These are phyloP conservation scores for Pseudogymnoascus verrucosus DNA, from an alignment of 2,329 filamentous ascomycete genomes.

Conservation along the genomic window DNA sequence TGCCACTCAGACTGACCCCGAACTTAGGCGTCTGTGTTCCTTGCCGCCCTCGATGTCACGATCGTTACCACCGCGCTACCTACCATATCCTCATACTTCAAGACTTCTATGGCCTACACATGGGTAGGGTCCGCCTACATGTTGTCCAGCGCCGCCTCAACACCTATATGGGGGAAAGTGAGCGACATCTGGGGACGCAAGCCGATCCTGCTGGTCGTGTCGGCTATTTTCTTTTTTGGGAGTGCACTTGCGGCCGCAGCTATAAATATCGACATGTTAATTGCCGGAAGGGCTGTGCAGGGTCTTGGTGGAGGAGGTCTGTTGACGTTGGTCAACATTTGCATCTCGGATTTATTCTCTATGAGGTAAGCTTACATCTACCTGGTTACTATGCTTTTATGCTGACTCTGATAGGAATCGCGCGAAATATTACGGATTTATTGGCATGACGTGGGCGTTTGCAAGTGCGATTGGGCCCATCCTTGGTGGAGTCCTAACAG, in stretches of 20 bases:
- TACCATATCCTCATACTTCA: conserved; percentile 47
- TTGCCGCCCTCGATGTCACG: conserved; percentile 33
- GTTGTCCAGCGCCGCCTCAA: conserved; percentile 58
- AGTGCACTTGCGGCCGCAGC: conserved; percentile 42
- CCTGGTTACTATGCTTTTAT: conserved; percentile 1
- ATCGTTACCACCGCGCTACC: conserved; percentile 56
- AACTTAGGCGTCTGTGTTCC: conserved; percentile 12
- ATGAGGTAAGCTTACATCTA: conserved; percentile 27
- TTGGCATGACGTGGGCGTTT: conserved; percentile 59
- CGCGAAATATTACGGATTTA: conserved; percentile 51
- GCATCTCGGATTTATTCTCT: conserved; percentile 47
- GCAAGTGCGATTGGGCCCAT: conserved; percentile 59
- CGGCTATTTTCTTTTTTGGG: conserved; percentile 44
- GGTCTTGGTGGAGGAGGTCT: conserved; percentile 46
- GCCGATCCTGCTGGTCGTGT: conserved; percentile 40
- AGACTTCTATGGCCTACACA: conserved; percentile 47
- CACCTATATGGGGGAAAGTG: conserved; percentile 62
- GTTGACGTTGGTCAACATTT: conserved; percentile 44
- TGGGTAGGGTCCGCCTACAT: conserved; percentile 73
- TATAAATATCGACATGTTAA: conserved; percentile 38
- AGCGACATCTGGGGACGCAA: conserved; percentile 53
- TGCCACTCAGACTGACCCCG: background rate
- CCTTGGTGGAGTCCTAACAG: conserved; percentile 58
- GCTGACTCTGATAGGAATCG: conserved; percentile 20
- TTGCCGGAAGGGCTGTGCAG: conserved; percentile 41